Conservation (phyloP, 1,139 yeast species). For the Yamadazyma trypodendri region DNA sequence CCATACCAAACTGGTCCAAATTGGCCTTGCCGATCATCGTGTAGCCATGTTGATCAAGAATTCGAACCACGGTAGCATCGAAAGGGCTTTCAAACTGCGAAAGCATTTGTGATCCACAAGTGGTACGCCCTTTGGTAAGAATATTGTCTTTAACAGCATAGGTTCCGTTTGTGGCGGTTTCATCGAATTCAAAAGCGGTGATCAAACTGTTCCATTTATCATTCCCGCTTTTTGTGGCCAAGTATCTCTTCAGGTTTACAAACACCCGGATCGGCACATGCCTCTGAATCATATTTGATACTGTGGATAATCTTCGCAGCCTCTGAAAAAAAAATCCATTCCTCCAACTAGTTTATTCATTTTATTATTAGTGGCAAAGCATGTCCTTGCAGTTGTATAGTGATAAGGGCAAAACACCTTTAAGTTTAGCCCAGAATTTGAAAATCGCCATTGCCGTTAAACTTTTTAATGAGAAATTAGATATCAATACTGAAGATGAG, state of each 20-base stretch:
- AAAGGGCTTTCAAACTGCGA: conserved; percentile 68
- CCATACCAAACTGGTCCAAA: conserved; percentile 98
- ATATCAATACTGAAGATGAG: conserved; percentile 32
- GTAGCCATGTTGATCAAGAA: conserved; percentile 54
- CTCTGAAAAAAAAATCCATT: not conserved
- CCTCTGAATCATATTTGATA: not conserved
- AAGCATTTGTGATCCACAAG: conserved; percentile 72
- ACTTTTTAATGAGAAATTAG: conserved; percentile 30
- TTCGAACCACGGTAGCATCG: conserved; percentile 68
- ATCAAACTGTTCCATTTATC: conserved; percentile 13
- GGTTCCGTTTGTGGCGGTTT: not conserved
- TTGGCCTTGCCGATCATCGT: conserved; percentile 79
- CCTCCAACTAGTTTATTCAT: not conserved
- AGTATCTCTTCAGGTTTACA: not conserved
- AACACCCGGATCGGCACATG: not conserved
- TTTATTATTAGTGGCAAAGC: not conserved
- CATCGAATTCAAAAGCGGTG: not conserved
- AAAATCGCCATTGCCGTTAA: conserved; percentile 58
- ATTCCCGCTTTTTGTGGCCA: not conserved
- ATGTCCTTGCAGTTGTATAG: conserved; percentile 34
- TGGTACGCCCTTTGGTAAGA: conserved; percentile 62
- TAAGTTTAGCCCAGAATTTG: conserved; percentile 54
- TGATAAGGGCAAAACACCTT: conserved; percentile 37
- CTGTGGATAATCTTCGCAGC: not conserved
- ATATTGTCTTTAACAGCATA: conserved; percentile 68